Conservation (phyloP, 495 filamentous ascomycete species). For the Xylaria curta region DNA sequence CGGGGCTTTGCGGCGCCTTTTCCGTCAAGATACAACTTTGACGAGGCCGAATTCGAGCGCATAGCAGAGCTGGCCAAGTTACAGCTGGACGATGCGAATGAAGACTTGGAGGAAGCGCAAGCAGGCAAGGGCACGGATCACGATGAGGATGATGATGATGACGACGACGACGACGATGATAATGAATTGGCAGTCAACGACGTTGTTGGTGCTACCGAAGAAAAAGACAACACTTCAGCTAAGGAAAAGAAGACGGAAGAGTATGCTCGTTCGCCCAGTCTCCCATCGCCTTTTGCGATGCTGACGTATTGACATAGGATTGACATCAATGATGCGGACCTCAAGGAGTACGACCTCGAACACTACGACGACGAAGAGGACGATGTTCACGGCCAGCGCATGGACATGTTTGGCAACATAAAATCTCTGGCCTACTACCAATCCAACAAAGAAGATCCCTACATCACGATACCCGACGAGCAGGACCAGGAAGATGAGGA, state of each 20-base stretch:
- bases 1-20: slow-evolving; percentile 92
- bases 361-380: slow-evolving; percentile 86
- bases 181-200: slow-evolving; percentile 33
- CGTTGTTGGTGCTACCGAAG: slow-evolving; percentile 27
- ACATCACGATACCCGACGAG: slow-evolving; percentile 82
- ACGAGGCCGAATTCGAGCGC: slow-evolving; percentile 89
- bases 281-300: not conserved
- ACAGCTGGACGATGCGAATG: slow-evolving; percentile 90
- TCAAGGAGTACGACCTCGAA: slow-evolving; percentile 94
- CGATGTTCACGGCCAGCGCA: slow-evolving; percentile 67
- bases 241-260: slow-evolving; percentile 42
- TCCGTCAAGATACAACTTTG: slow-evolving; percentile 86
- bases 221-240: slow-evolving; percentile 37
- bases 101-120: slow-evolving; percentile 76
- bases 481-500: slow-evolving; percentile 82
- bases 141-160: slow-evolving; percentile 28
- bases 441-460: slow-evolving; percentile 91
- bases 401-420: slow-evolving; percentile 95
- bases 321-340: slow-evolving; percentile 75
- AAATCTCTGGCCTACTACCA: slow-evolving; percentile 92
- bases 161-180: slow-evolving; percentile 8
- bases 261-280: slow-evolving; percentile 35
- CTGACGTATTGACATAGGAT: slow-evolving; percentile 37
- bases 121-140: slow-evolving; percentile 41
- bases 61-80: slow-evolving; percentile 89